Conservation (phyloP, 2,329 filamentous ascomycete genomes). For the Arthrobotrys entomopaga region DNA sequence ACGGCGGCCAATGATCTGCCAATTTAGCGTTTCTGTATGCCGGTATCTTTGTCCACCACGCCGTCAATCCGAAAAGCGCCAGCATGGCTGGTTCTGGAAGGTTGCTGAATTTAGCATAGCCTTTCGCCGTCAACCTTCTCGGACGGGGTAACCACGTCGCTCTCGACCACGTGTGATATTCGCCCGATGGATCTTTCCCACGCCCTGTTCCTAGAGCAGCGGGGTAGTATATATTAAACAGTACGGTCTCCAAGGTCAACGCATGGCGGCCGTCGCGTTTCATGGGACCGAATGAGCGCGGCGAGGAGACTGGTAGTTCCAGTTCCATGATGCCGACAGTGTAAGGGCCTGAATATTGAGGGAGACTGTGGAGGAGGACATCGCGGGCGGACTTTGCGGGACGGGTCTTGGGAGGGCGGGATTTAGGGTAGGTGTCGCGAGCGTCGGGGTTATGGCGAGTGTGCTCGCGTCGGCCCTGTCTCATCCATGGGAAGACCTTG, state of each 20-base stretch:
- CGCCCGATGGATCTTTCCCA: conserved; percentile 22
- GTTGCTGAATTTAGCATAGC: conserved; percentile 30
- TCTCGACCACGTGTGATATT: conserved; percentile 41
- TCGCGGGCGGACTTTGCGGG: conserved; percentile 44
- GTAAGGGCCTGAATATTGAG: conserved; percentile 79
- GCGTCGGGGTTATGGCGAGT: conserved; percentile 53
- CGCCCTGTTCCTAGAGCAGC: conserved; percentile 64
- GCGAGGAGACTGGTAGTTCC: conserved; percentile 74
- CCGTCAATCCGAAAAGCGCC: conserved; percentile 60
- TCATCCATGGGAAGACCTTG: conserved; percentile 39
- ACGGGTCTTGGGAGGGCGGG: conserved; percentile 35
- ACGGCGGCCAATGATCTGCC: conserved; percentile 75
- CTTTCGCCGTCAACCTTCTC: conserved; percentile 26
- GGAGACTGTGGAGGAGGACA: conserved; percentile 77
- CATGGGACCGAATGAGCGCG: conserved; percentile 62
- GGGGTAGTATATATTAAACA: conserved; percentile 85
- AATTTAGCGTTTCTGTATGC: conserved; percentile 32
- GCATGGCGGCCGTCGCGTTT: conserved; percentile 61
- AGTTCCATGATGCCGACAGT: conserved; percentile 82
- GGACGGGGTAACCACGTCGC: conserved; percentile 31
- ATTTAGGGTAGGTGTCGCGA: conserved; percentile 52
- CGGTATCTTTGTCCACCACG: conserved; percentile 59
- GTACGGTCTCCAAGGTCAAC: conserved; percentile 75
- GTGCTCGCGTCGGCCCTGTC: conserved; percentile 34
- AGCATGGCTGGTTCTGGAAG: conserved; percentile 22